Evolutionary conservation across 2,329 filamentous ascomycete species (phyloP).

Genomic region (Colletotrichum sp.): DNA sequence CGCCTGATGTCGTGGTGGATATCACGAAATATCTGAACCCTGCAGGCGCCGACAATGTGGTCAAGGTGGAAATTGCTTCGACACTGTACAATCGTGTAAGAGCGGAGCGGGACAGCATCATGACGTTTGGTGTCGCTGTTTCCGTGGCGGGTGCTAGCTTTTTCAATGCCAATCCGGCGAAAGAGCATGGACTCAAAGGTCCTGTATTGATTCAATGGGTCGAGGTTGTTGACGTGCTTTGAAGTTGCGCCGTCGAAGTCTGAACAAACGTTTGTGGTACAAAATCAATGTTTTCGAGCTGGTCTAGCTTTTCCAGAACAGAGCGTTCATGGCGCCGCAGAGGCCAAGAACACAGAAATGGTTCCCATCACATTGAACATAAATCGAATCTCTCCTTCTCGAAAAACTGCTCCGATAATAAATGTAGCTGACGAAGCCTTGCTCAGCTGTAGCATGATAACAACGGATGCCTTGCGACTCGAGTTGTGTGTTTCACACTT

Average conservation of each 20-base stretch:
- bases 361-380: rapidly evolving
- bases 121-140: background rate
- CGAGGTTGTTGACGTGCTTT: background rate
- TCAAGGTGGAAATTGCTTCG: background rate
- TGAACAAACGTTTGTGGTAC: too few species aligned
- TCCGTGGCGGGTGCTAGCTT: background rate
- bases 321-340: too few species aligned
- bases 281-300: too few species aligned
- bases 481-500: too few species aligned
- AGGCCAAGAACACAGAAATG: too few species aligned
- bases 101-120: background rate
- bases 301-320: too few species aligned
- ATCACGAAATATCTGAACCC: background rate
- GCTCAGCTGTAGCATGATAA: too few species aligned
- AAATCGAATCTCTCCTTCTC: too few species aligned
- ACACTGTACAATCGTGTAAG: background rate
- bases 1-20: background rate
- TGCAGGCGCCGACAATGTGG: background rate
- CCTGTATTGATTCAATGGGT: background rate
- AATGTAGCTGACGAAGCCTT: too few species aligned
- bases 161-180: background rate
- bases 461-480: too few species aligned
- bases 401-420: too few species aligned
- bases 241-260: too few species aligned
- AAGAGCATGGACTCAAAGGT: background rate